Conservation (phyloP, 139 green algal genomes). For the Limnomonas spitsbergensis region DNA sequence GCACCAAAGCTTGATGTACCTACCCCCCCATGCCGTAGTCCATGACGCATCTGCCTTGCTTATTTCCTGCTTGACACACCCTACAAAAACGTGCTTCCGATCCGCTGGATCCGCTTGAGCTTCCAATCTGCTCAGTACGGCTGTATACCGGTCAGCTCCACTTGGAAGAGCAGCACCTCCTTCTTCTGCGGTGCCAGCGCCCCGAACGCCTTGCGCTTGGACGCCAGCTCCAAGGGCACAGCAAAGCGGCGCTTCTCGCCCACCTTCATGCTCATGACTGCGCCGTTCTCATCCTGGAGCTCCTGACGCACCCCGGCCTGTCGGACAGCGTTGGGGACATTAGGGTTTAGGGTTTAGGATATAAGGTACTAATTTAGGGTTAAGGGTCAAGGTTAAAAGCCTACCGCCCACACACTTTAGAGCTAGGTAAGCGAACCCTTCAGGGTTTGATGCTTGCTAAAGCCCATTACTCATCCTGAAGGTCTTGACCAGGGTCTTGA, state of each 20-base stretch:
- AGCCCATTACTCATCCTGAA: no score
- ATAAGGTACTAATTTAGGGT: background rate
- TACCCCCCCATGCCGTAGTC: no score
- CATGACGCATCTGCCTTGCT: no score
- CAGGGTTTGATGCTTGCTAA: no score
- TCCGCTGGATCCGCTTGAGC: no score
- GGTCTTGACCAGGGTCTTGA: no score
- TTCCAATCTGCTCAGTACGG: no score
- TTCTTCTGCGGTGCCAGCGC: constrained; percentile 1
- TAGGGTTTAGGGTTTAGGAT: background rate
- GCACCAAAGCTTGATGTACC: no score
- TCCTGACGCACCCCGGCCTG: constrained; percentile 32
- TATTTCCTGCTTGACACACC: no score
- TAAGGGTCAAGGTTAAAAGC: background rate
- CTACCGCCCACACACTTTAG: background rate
- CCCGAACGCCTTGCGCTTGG: constrained; percentile 33
- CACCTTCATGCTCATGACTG: constrained; percentile 34
- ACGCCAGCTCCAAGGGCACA: constrained; percentile 19
- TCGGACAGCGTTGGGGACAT: constrained; percentile 7
- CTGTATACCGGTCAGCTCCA: constrained; percentile 22
- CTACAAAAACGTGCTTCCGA: no score
- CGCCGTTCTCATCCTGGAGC: constrained; percentile 34
- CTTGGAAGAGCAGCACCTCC: constrained; percentile 27
- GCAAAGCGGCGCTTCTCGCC: constrained; percentile 33
- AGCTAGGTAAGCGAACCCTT: background rate